A percentile compares a stretch with the other conserved stretches of the same genome.
phyloP scores from a whole-genome alignment of 208 protist species.

The Porcisia hertigi region DNA sequence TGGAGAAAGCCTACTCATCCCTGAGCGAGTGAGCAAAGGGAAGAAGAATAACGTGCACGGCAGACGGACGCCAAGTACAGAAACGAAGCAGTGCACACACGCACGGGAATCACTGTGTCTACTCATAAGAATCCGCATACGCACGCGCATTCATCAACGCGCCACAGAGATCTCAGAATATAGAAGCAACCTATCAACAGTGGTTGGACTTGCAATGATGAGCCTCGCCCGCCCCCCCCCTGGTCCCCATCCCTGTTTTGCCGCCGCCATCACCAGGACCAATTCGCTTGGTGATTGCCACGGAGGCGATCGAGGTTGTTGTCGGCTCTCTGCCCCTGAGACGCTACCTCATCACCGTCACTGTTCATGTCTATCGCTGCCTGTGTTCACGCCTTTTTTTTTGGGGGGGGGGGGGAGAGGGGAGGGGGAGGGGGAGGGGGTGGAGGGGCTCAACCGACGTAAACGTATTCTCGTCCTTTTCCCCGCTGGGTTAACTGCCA shows the following conservation, averaged over 20 bases:
- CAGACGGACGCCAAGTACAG: not conserved
- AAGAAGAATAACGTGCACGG: too few relatives aligned
- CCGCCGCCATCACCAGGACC: not conserved
- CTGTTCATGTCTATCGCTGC: not conserved
- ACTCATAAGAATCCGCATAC: not conserved
- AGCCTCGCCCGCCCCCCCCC: too few relatives aligned
- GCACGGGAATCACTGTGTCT: not conserved
- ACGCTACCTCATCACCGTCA: not conserved
- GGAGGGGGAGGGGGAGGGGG: too few relatives aligned
- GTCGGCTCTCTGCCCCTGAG: not conserved
- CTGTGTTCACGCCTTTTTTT: too few relatives aligned
- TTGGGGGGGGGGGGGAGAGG: too few relatives aligned
- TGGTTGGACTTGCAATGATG: not conserved
- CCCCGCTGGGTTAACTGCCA: not conserved
- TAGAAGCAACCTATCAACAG: not conserved
- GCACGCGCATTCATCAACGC: not conserved
- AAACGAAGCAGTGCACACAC: not conserved
- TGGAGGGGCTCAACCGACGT: not conserved
- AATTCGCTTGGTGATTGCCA: not conserved
- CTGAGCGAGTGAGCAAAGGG: not conserved
- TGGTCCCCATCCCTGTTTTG: not conserved
- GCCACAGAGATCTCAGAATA: not conserved
- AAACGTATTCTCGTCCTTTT: not conserved
- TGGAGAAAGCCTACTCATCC: not conserved
- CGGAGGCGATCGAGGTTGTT: not conserved